Evolutionary conservation across 768 basidiomycete genomes (phyloP), one percentile per base, ranked within the genome.

Genomic region (Russula foetens): DNA sequence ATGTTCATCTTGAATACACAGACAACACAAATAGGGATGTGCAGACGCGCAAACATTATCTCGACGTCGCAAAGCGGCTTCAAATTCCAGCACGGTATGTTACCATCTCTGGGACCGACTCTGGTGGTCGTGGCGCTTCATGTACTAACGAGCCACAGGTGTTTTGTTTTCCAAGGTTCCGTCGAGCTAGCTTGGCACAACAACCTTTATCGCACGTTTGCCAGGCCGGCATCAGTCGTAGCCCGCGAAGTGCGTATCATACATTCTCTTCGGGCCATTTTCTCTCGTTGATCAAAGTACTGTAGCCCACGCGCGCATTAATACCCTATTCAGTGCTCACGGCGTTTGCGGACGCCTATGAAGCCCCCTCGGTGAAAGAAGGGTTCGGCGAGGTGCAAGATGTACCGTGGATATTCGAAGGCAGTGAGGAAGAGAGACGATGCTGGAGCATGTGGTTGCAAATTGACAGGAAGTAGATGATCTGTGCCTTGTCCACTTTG

Each of bases 161-260:
- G 90, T 68, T 82, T 95, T 69, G 64, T 80, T 28, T 96, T 97
- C 67, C 76, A 82, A 9, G 88, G 85, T 46, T 81, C 87, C 9
- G 66, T 83, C n/a, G 88, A 92, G 48, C 78, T 96, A 7, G 91
- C 91, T 2, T 90, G 85, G 86, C 96, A 98, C 72, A 97, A 98
- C 71, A 95, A 95, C 67, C 72, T 94, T 8, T 97, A 96, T 69
- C 83, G 95, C 31, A 84, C 91, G 39, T 90, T 76, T 64, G 81
- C 80, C 62, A 73, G 80, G 31, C 82, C 84, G 0, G 70, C 79
- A 2, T 75, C 76, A 1, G 71, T 74, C n/a, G 69, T 72, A 35
- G 69, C 67, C 1, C 70, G 69, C 48, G 79, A 82, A 70, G 82
- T 80, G 58, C 60, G 72, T 68, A 15, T 23, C 60, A 72, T 68